phyloP scores from a whole-genome alignment of 2,329 filamentous ascomycete species.

The Alternaria viburni region DNA sequence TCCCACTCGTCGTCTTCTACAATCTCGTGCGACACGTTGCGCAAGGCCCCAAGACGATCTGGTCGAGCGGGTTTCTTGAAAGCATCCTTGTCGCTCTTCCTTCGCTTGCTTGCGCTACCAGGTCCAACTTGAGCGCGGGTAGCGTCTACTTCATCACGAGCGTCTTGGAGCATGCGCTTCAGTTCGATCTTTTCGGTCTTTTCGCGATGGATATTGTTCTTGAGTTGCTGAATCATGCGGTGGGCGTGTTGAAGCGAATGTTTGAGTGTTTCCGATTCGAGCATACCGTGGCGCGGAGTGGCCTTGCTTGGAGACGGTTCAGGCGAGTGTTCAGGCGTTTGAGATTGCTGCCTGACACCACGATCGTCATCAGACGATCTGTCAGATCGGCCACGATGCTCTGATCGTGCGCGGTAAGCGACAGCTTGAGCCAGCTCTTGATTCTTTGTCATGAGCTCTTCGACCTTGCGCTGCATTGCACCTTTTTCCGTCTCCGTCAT shows the following conservation, averaged over 20 bases:
- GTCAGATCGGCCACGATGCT: constrained; percentile 67
- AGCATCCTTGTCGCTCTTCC: constrained; percentile 61
- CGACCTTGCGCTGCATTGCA: constrained; percentile 82
- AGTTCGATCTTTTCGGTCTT: constrained; percentile 99
- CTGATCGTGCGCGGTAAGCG: constrained; percentile 71
- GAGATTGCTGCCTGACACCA: constrained; percentile 62
- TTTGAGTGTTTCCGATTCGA: constrained; percentile 96
- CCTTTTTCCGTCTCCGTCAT: constrained; percentile 79
- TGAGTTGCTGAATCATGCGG: constrained; percentile 93
- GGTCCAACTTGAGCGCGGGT: constrained; percentile 59
- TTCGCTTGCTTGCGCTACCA: constrained; percentile 60
- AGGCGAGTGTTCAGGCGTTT: constrained; percentile 87
- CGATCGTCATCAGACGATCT: constrained; percentile 52
- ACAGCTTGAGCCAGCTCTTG: constrained; percentile 87
- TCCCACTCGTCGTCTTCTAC: constrained; percentile 83
- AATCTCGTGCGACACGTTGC: constrained; percentile 77
- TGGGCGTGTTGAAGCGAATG: constrained; percentile 94
- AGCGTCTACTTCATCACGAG: constrained; percentile 85
- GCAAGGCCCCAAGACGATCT: constrained; percentile 74
- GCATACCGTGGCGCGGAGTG: constrained; percentile 85
- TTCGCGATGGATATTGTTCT: constrained; percentile 93
- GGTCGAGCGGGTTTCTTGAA: constrained; percentile 81
- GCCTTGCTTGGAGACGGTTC: constrained; percentile 89
- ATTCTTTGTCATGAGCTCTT: constrained; percentile 87
- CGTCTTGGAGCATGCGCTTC: constrained; percentile 92